Percentiles rank a stretch among this genome's conserved stretches.
Evolutionary conservation across 2,329 filamentous ascomycete genomes (phyloP).

Genomic region (Sarocladium strictum): DNA sequence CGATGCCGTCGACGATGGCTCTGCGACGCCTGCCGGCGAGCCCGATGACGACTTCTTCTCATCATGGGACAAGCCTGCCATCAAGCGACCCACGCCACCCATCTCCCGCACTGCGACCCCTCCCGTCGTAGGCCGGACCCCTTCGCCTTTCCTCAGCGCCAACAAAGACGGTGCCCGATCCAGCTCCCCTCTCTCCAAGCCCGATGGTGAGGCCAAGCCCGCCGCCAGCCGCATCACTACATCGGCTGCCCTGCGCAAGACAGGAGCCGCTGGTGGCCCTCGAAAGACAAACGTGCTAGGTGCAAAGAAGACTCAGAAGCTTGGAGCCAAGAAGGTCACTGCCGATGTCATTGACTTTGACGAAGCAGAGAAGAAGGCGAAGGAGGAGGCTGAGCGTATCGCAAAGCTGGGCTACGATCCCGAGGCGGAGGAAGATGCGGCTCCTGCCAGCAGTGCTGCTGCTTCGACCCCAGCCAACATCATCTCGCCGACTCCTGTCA

Average conservation of each 20-base stretch:
- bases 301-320: conserved; percentile 74
- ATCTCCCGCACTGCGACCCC: conserved; percentile 86
- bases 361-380: conserved; percentile 92
- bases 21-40: conserved; percentile 74
- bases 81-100: conserved; percentile 93
- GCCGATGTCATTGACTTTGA: conserved; percentile 88
- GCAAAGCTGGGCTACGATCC: conserved; percentile 94
- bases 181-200: conserved; percentile 75
- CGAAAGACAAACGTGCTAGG: conserved; percentile 83
- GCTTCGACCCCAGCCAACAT: conserved; percentile 56
- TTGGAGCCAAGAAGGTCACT: conserved; percentile 88
- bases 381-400: conserved; percentile 94
- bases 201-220: conserved; percentile 81
- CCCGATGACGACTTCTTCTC: conserved; percentile 97
- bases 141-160: conserved; percentile 84
- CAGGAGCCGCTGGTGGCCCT: conserved; percentile 52
- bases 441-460: conserved; percentile 20
- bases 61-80: conserved; percentile 95
- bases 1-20: conserved; percentile 64
- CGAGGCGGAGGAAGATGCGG: conserved; percentile 67
- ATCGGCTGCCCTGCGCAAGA: conserved; percentile 78
- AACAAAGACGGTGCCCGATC: conserved; percentile 60
- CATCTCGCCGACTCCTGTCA: conserved; percentile 68
- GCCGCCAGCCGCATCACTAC: conserved; percentile 72
- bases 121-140: conserved; percentile 69